Base-by-base conservation (phyloP, 2,329 filamentous ascomycete genomes). In the Rhinocladiella mackenziei region DNA sequence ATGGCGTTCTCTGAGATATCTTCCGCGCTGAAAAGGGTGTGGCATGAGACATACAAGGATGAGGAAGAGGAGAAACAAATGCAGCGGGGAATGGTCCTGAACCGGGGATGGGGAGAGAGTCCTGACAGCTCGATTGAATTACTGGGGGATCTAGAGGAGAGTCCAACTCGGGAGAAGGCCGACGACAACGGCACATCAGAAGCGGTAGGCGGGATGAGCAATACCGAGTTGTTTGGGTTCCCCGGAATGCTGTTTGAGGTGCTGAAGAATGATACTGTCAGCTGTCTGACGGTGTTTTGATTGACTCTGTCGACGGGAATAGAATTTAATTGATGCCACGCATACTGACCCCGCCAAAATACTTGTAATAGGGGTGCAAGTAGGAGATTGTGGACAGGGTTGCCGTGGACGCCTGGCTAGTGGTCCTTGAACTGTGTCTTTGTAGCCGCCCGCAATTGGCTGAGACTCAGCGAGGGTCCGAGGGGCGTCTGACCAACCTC, bases 161-260 rank as follows among this genome's bases (percentile, higher is more conserved):
- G 78, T 54, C 71, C 68, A 2, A 50, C 40, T 11, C 36, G 38
- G 36, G 44, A 43, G 9, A 37, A 56, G 60, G 54, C 54, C 61
- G 58, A 28, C 11, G 46, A 44, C 5, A 19, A 34, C 10, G 33
- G 39, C 4, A 43, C 57, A 52, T 20, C 68, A 68, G 69, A 74
- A 56, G 62, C 78, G 67, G 68, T 76, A 65, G 62, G 73, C 65
- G 61, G 82, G 51, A 64, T 83, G 49, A 80, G 79, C 14, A 84
- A 83, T 43, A 95, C 89, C 11, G 91, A 89, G 50, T 67, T 98
- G 19, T 97, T 88, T 68, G 89, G 91, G 1, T 96, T 96, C 60
- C 91, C 92, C 0, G 91, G 92, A 0, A 69, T 97, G 65, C 80
- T 96, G 34, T 97, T 98, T 69, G 92, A 98, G 68, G 91, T 98